A percentile compares a stretch with the other conserved stretches of the same genome.
Conservation (phyloP, 805 yeast species). For the Sporopachydermia quercuum region DNA sequence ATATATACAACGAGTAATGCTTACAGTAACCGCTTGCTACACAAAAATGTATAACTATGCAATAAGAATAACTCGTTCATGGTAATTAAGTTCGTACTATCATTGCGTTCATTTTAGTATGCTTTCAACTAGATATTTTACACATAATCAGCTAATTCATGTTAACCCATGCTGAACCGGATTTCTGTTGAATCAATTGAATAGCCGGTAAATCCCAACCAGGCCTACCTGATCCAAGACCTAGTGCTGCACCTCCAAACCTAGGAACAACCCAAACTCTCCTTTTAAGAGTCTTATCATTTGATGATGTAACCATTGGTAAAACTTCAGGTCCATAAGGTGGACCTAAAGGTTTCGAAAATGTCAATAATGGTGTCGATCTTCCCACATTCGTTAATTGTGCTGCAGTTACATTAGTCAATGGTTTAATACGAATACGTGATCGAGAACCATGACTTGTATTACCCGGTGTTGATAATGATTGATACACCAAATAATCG, state of each 20-base stretch:
- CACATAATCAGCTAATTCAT: background rate
- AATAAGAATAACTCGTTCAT: background rate
- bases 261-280: constrained; percentile 87
- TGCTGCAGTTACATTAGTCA: constrained; percentile 61
- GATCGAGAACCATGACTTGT: constrained; percentile 33
- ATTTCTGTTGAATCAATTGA: constrained; percentile 58
- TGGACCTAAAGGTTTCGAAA: constrained; percentile 83
- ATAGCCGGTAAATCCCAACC: constrained; percentile 88
- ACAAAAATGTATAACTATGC: background rate
- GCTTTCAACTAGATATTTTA: background rate
- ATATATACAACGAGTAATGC: too few relatives aligned
- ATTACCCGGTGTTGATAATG: constrained; percentile 22
- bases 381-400: constrained; percentile 71
- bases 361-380: constrained; percentile 55
- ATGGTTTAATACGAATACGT: constrained; percentile 50
- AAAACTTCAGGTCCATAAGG: constrained; percentile 69
- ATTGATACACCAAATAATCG: constrained; percentile 56
- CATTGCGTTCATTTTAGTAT: background rate
- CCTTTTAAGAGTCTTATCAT: constrained; percentile 27
- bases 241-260: constrained; percentile 55
- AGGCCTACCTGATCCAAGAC: constrained; percentile 61
- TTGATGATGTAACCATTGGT: constrained; percentile 32
- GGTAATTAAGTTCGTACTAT: constrained; percentile 2
- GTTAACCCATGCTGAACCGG: constrained; percentile 53
- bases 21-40: background rate